Evolutionary conservation across 306 rosid genomes (phyloP).

Genomic region (cucumber (Cucumis sativus)): Cucumber_9930_V3 NC_026657.2:20347001-20347500

Average conservation of each 20-base stretch:
- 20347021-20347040: slow-evolving; percentile 49
- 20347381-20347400: slow-evolving; percentile 64
- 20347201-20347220: neutral
- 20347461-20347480: slow-evolving; percentile 31
- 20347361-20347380: slow-evolving; percentile 61
- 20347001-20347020: neutral
- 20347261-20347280: slow-evolving; percentile 74
- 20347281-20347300: slow-evolving; percentile 78
- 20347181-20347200: slow-evolving; percentile 14
- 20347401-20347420: neutral
- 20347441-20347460: neutral
- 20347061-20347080: slow-evolving; percentile 78
- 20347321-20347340: slow-evolving; percentile 46
- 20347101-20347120: slow-evolving; percentile 52
- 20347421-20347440: neutral
- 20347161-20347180: slow-evolving; percentile 56
- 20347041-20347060: slow-evolving; percentile 79
- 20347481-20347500: slow-evolving; percentile 61
- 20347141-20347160: slow-evolving; percentile 96
- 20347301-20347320: slow-evolving; percentile 70
- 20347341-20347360: slow-evolving; percentile 61
- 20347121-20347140: slow-evolving; percentile 87
- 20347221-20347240: neutral
- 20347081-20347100: slow-evolving; percentile 59
- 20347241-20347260: slow-evolving; percentile 78